These are phyloP conservation scores for Tetraselmis chui DNA, from an alignment of 139 green algal species.

Conservation along the genomic window DNA sequence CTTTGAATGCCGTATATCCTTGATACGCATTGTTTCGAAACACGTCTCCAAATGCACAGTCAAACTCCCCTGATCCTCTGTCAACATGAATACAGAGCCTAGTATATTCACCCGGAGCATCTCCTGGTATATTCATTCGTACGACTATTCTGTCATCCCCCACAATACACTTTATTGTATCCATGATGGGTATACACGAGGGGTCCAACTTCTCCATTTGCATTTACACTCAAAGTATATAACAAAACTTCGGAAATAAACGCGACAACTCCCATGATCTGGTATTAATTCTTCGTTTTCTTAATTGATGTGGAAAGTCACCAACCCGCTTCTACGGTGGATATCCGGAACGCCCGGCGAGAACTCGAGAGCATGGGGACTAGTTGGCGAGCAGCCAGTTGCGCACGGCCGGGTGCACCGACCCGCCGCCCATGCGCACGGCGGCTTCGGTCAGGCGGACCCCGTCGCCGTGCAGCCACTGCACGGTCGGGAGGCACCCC, in stretches of 20 bases:
- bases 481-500: no score
- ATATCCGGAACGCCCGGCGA: no score
- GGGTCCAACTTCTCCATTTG: not conserved
- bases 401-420: no score
- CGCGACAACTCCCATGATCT: not conserved
- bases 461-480: no score
- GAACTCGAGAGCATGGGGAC: no score
- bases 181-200: not conserved
- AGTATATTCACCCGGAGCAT: not conserved
- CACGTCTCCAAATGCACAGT: not conserved
- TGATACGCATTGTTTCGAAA: not conserved
- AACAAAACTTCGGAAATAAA: not conserved
- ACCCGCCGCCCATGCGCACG: no score
- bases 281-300: no score
- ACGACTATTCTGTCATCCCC: not conserved
- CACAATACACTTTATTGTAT: not conserved
- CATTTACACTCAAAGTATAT: not conserved
- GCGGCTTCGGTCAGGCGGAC: no score
- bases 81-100: not conserved
- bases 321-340: no score
- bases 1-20: not conserved
- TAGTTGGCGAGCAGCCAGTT: no score
- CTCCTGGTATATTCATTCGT: not conserved
- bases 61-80: not conserved
- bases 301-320: no score